Evolutionary conservation across 768 basidiomycete species (phyloP).

Genomic region (Lepiota brunneoincarnata): DNA sequence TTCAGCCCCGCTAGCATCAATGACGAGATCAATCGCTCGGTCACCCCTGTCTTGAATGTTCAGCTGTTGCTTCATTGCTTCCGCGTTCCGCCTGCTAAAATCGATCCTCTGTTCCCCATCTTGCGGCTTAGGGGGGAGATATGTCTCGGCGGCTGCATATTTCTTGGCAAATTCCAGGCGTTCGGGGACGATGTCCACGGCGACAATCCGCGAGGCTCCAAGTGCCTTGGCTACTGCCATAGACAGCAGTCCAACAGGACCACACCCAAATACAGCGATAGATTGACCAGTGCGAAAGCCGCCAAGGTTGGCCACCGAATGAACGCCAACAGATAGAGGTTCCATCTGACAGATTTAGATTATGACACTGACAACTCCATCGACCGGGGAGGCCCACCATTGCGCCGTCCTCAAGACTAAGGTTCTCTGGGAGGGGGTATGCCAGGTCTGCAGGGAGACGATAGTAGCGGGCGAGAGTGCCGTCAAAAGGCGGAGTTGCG

Average conservation of each 20-base stretch:
- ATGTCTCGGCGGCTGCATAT: constrained; percentile 81
- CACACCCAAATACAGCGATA: constrained; percentile 85
- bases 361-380: background rate
- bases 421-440: constrained; percentile 77
- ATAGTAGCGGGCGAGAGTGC: constrained; percentile 87
- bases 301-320: constrained; percentile 80
- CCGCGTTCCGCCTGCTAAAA: constrained; percentile 73
- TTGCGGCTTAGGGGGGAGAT: constrained; percentile 56
- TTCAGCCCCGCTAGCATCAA: constrained; percentile 93
- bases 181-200: constrained; percentile 71
- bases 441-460: constrained; percentile 82
- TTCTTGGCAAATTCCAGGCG: constrained; percentile 84
- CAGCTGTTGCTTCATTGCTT: constrained; percentile 60
- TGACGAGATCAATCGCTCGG: constrained; percentile 75
- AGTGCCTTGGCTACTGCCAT: constrained; percentile 97
- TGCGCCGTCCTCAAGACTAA: constrained; percentile 91
- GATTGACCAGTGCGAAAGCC: constrained; percentile 69
- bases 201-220: constrained; percentile 82
- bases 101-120: constrained; percentile 65
- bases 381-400: constrained; percentile 52
- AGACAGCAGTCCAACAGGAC: constrained; percentile 84
- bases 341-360: constrained; percentile 64
- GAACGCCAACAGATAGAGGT: constrained; percentile 89
- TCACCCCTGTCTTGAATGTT: constrained; percentile 70
- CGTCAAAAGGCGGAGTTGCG: constrained; percentile 92